Evolutionary conservation across 2,329 filamentous ascomycete species (phyloP).

Genomic region (Talaromyces marneffei): DNA sequence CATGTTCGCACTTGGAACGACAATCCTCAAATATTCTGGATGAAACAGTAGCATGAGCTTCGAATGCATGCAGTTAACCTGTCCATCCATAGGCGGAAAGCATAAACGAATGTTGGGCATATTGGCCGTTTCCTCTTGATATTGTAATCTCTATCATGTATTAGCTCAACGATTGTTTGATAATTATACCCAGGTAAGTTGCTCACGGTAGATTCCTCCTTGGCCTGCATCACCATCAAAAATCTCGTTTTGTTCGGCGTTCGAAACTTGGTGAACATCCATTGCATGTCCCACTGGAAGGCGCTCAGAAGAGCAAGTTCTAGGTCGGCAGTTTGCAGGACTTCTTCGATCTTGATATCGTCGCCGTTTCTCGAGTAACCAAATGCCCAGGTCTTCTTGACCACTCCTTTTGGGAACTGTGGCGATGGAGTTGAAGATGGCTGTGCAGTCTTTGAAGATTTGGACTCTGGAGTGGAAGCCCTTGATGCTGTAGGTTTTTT

Average conservation of each 20-base stretch:
- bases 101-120: constrained; percentile 58
- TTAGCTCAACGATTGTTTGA: background rate
- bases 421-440: constrained; percentile 19
- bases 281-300: constrained; percentile 78
- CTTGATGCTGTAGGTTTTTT: background rate
- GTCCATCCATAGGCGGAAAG: constrained; percentile 73
- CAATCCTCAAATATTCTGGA: constrained; percentile 65
- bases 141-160: constrained; percentile 31
- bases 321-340: constrained; percentile 67
- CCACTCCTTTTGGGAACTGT: constrained; percentile 55
- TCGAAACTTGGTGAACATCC: constrained; percentile 69
- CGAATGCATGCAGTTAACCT: constrained; percentile 77
- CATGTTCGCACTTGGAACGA: constrained; percentile 81
- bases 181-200: background rate
- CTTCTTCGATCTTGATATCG: constrained; percentile 83
- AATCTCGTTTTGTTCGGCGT: constrained; percentile 52
- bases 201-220: constrained; percentile 42
- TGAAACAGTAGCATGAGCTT: constrained; percentile 91
- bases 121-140: constrained; percentile 35
- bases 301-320: constrained; percentile 77
- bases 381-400: constrained; percentile 76
- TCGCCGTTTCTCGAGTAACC: constrained; percentile 57
- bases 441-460: background rate
- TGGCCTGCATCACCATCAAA: constrained; percentile 58
- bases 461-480: background rate